Evolutionary conservation across 140 eudicot genomes (phyloP), one percentile per base, ranked within the genome.

Genomic region (Oenanthe javanica): DNA sequence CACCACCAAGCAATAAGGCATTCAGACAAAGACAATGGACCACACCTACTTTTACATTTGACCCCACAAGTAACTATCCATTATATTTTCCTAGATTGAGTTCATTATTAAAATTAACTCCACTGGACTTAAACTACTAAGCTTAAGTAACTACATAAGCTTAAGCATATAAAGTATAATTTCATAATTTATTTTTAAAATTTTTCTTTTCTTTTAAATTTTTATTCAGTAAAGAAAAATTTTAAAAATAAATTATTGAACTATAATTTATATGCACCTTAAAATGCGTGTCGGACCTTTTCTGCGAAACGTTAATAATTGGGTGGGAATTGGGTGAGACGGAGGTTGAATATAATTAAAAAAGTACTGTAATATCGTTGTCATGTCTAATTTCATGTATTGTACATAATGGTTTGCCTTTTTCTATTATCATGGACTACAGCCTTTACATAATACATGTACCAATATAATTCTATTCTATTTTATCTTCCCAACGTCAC

Each of bases 1-100:
- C 83, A 78, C 66, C 81, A 40, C 54, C 70, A 77, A 73, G 50
- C 42, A 57, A 46, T 36, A 11, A 31, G 74, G 84, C 80, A 79
- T 42, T 19, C 79, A 71, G 84, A 79, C 82, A 86, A 72, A 75
- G 23, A 38, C 16, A 45, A n/a, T 75, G 84, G 84, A 45, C 80
- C 84, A 31, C 46, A 25, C 18, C 54, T 79, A 73, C 73, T 57
- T 57, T 42, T 45, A 4, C 5, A 78, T 12, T 3, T 59, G 81
- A 45, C 73, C 81, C 52, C 23, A 77, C 79, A 77, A 5, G 49
- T 45, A 21, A 78, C 57, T 10, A 16, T 42, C 45, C 81, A 46
- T 45, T 9, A 57, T 77, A 43, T 78, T 78, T 78, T 78, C 72
- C 71, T 78, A 55, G 55, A 59, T 40, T 78, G 72, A 48, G 71